Percentiles rank a stretch among this genome's conserved stretches.
Evolutionary conservation across 306 rosid genomes (phyloP).

Genomic region (Cercis canadensis): DNA sequence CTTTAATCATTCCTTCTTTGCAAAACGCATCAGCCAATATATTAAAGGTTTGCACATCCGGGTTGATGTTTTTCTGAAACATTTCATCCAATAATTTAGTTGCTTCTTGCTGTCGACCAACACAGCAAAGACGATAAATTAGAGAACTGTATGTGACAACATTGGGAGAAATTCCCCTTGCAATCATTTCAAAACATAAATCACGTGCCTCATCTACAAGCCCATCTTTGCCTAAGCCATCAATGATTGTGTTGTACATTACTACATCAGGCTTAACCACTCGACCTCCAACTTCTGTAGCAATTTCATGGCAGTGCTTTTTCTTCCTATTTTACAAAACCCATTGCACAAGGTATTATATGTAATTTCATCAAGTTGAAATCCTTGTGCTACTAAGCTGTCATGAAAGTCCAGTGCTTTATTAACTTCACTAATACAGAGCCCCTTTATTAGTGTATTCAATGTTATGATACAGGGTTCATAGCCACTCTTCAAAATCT

Average conservation of each 20-base stretch:
- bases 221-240: too few relatives aligned
- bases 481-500: too few relatives aligned
- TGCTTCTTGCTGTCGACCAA: not conserved
- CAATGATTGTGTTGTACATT: too few relatives aligned
- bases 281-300: not conserved
- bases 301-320: not conserved
- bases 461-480: not conserved
- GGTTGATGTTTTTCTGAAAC: not conserved
- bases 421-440: not conserved
- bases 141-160: conserved; percentile 15
- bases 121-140: conserved; percentile 2
- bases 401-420: not conserved
- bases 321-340: not conserved
- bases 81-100: conserved; percentile 21
- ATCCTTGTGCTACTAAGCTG: not conserved
- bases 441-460: not conserved
- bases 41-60: not conserved
- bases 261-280: too few relatives aligned
- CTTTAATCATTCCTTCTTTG: too few relatives aligned
- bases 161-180: not conserved
- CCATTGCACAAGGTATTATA: not conserved
- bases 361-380: not conserved
- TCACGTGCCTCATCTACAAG: too few relatives aligned
- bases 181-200: conserved; percentile 6
- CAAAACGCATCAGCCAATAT: too few relatives aligned